These are phyloP conservation scores for Hymenoscyphus fraxineus DNA, from an alignment of 2,329 filamentous ascomycete genomes.

Conservation along the genomic window DNA sequence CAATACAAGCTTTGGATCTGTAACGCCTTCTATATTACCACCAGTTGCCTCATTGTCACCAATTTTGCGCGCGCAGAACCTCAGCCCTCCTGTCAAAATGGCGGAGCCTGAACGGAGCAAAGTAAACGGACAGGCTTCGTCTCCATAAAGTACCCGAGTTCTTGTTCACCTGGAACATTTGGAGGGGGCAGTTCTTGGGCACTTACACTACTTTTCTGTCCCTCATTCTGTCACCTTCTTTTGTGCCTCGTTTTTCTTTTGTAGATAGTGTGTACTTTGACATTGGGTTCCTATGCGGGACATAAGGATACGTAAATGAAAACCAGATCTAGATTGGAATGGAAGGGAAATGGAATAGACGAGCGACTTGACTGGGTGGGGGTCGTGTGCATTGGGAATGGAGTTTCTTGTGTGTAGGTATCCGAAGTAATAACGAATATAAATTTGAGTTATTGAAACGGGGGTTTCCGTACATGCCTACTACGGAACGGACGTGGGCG, in stretches of 20 bases:
- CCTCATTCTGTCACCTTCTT: background rate
- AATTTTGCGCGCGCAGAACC: slow-evolving; percentile 51
- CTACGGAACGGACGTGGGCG: too few relatives aligned
- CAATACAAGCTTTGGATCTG: slow-evolving; percentile 28
- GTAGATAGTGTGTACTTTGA: background rate
- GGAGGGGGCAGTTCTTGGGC: background rate
- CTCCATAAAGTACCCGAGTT: slow-evolving; percentile 6
- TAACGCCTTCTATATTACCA: slow-evolving; percentile 48
- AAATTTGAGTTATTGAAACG: background rate
- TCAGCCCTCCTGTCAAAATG: slow-evolving; percentile 58
- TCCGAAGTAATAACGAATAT: background rate
- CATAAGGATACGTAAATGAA: slow-evolving; percentile 1
- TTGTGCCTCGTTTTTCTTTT: background rate
- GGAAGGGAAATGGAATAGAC: slow-evolving; percentile 63
- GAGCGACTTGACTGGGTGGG: slow-evolving; percentile 51
- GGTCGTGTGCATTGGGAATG: too few relatives aligned
- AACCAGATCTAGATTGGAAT: slow-evolving; percentile 2
- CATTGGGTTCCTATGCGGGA: background rate
- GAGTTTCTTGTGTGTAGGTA: slow-evolving; percentile 47
- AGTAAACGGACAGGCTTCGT: slow-evolving; percentile 23
- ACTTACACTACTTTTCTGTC: background rate
- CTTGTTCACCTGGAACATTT: background rate
- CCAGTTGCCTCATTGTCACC: slow-evolving; percentile 56
- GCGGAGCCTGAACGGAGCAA: slow-evolving; percentile 24
- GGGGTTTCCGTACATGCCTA: too few relatives aligned